Base-by-base conservation (phyloP, 768 basidiomycete species). In the Podaxis carcinomalis region DNA sequence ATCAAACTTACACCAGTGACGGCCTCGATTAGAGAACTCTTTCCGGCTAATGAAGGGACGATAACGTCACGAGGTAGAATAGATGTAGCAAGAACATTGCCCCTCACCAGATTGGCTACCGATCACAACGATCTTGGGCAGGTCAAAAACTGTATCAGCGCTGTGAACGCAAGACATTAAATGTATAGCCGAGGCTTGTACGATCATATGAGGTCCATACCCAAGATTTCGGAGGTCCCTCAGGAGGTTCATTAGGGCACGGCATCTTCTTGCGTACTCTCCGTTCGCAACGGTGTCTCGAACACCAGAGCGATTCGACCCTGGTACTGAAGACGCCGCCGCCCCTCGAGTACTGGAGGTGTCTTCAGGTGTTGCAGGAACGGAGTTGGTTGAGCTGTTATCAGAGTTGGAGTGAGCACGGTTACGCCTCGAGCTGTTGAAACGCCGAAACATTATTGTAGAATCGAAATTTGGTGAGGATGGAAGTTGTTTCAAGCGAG, bases 21-120 rank as follows among this genome's bases (percentile, higher is more conserved):
- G 0, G 81, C 83, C 57, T 86, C 84, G 0, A 86, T 83, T 1
- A 86, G 68, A 0, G 83, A 85, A 59, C 84, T 86, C 63, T 85
- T 86, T 3, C 84, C 84, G 4, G 83, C 84, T 85, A 25, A 5
- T 57, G 16, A 36, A 51, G 14, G n/a, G n/a, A 11, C 3, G 21
- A 23, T 44, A 11, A 11, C 23, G 19, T 25, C 11, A 49, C 4
- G 19, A 25, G 9, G 25, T 5, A 25, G 47, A 27, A 11, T 27
- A 49, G 11, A 27, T 6, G 2, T 3, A 11, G 5, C 9, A 4
- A 5, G 19, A 21, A 11, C 16, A 11, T 10, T 1, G 2, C 19
- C 3, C 46, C 25, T 35, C 56, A 83, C 83, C 81, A 0, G 84
- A 85, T 63, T 85, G 84, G 6, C 78, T 74, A 1, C 84, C 84